These are phyloP conservation scores for Rhizopogon vesiculosus DNA, from an alignment of 768 basidiomycete genomes.

Conservation along the genomic window DNA sequence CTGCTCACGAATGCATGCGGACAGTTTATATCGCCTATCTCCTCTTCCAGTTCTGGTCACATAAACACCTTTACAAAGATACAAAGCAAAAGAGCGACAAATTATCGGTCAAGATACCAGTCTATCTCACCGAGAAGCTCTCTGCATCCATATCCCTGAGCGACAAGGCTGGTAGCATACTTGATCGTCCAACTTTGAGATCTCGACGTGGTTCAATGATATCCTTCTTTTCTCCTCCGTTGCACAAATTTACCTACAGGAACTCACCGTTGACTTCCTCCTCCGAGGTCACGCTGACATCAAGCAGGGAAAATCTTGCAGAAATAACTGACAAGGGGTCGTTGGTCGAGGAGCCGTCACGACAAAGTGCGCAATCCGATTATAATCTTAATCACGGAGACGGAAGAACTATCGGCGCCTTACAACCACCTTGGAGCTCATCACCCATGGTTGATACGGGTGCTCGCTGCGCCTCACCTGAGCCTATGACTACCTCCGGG, in stretches of 20 bases:
- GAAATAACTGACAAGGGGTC: slow-evolving; percentile 9
- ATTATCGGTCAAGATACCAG: slow-evolving; percentile 29
- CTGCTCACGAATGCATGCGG: not conserved
- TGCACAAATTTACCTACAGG: slow-evolving; percentile 6
- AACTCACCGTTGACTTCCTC: slow-evolving; percentile 14
- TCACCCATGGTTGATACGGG: slow-evolving; percentile 9
- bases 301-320: not conserved
- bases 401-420: not conserved
- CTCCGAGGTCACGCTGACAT: slow-evolving; percentile 22
- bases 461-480: slow-evolving; percentile 3
- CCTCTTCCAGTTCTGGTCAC: slow-evolving; percentile 55
- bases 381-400: not conserved
- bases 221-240: slow-evolving; percentile 9
- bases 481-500: slow-evolving; percentile 9
- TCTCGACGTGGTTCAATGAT: slow-evolving; percentile 5
- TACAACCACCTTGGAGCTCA: slow-evolving; percentile 6
- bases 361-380: not conserved
- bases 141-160: slow-evolving; percentile 12
- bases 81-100: slow-evolving; percentile 40
- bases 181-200: slow-evolving; percentile 16
- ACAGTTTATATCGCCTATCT: slow-evolving; percentile 48
- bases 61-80: slow-evolving; percentile 47
- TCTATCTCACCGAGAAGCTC: slow-evolving; percentile 21
- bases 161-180: slow-evolving; percentile 12
- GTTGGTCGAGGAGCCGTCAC: slow-evolving; percentile 14